Percentiles rank a stretch among this genome's conserved stretches.
phyloP scores from a whole-genome alignment of 2,329 filamentous ascomycete genomes.

The Amauroascus verrucosus region DNA sequence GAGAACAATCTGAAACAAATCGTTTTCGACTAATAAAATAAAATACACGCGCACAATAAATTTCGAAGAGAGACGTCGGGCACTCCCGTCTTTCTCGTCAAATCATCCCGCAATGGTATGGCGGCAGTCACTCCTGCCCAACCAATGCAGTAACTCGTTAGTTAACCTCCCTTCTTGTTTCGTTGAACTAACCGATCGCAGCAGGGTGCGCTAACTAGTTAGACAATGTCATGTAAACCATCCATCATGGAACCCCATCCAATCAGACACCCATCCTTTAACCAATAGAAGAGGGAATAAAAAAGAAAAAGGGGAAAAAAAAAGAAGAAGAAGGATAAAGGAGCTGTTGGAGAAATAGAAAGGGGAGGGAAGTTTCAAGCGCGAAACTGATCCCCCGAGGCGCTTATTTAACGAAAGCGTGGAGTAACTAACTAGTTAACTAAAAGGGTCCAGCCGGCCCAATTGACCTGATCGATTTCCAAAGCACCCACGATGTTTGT shows the following conservation, averaged over 20 bases:
- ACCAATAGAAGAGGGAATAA: not conserved
- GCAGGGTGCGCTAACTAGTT: too few species aligned
- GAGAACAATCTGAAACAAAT: not conserved
- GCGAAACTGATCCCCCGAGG: not conserved
- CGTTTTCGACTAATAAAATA: not conserved
- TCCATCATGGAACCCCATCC: not conserved
- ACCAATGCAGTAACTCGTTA: not conserved
- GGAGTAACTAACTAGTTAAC: too few species aligned
- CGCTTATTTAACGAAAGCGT: constrained; percentile 4
- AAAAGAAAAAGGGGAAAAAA: not conserved
- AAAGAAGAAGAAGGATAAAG: not conserved
- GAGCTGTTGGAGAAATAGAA: not conserved
- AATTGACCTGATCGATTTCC: constrained; percentile 1
- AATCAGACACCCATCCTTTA: not conserved
- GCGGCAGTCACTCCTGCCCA: constrained; percentile 6
- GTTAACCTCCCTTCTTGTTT: too few species aligned
- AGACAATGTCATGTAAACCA: not conserved
- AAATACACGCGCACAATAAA: not conserved
- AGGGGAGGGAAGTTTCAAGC: not conserved
- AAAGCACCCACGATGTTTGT: not conserved
- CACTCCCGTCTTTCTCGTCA: not conserved
- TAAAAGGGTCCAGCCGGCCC: not conserved
- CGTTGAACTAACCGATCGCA: too few species aligned
- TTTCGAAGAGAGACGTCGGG: not conserved
- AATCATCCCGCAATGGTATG: not conserved